Percentiles rank a stretch among this genome's conserved stretches.
phyloP scores from a whole-genome alignment of 108 stramenopile genomes.

The Seminavis robusta region DNA sequence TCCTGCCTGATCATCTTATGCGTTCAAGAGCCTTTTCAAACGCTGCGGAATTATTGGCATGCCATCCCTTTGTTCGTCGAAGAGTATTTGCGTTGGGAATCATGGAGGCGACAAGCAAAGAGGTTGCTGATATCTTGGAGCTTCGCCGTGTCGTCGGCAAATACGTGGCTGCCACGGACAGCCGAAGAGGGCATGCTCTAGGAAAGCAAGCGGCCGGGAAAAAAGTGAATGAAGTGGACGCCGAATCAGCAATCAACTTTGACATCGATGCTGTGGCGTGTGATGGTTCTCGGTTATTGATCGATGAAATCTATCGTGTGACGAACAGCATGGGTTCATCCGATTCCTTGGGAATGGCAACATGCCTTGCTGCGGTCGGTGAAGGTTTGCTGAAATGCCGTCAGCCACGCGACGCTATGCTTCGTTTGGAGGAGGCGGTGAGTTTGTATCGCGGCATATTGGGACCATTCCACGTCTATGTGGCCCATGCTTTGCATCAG shows the following conservation, averaged over 20 bases:
- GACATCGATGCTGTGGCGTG: conserved; percentile 65
- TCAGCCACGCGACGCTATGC: conserved; percentile 75
- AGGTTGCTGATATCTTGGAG: conserved; percentile 78
- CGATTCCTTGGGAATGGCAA: conserved; percentile 65
- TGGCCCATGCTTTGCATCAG: conserved; percentile 65
- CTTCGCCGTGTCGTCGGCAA: conserved; percentile 55
- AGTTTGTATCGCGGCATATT: conserved; percentile 65
- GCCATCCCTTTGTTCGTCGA: conserved; percentile 61
- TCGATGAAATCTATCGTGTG: conserved; percentile 58
- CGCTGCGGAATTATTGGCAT: conserved; percentile 60
- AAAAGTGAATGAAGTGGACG: not conserved
- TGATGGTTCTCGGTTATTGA: conserved; percentile 65
- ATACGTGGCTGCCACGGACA: not conserved
- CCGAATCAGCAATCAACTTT: conserved; percentile 17
- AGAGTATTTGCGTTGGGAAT: conserved; percentile 68
- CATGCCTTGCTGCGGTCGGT: conserved; percentile 81
- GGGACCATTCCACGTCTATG: conserved; percentile 56
- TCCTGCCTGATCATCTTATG: conserved; percentile 75
- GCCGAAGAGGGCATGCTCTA: not conserved
- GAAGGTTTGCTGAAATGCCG: conserved; percentile 74
- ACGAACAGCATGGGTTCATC: conserved; percentile 40
- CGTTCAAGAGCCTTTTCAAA: conserved; percentile 49
- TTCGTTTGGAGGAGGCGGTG: conserved; percentile 75
- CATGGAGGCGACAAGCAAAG: conserved; percentile 73
- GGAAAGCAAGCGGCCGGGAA: not conserved